These are phyloP conservation scores for Komagataella mondaviorum DNA, from an alignment of 805 yeast species.

Conservation along the genomic window DNA sequence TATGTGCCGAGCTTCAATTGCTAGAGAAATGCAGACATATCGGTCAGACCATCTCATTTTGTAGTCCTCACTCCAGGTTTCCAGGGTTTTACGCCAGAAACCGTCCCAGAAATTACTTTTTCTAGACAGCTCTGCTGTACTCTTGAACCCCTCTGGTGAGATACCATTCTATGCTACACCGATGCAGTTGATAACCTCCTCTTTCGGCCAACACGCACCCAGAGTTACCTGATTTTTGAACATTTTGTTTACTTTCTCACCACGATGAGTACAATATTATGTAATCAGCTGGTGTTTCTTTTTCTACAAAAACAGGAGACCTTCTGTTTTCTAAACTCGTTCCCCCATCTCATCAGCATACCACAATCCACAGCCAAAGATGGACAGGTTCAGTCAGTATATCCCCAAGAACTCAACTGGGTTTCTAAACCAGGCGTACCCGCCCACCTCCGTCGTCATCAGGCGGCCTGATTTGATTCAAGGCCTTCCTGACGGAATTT, in stretches of 20 bases:
- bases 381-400: conserved; percentile 1
- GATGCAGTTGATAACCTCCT: neutral
- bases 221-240: neutral
- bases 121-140: too few species aligned
- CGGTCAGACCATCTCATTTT: too few species aligned
- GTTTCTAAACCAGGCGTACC: neutral
- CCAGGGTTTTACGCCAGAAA: too few species aligned
- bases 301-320: neutral
- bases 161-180: neutral
- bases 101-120: too few species aligned
- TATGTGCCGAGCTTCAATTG: too few species aligned
- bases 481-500: conserved; percentile 56
- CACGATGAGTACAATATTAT: neutral
- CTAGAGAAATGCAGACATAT: too few species aligned
- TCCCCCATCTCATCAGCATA: neutral
- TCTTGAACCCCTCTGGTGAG: too few species aligned
- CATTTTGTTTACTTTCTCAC: neutral
- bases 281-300: neutral
- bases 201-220: neutral
- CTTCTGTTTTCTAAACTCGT: neutral
- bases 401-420: neutral
- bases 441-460: conserved; percentile 1
- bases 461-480: conserved; percentile 31
- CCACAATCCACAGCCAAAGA: neutral
- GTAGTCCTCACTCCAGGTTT: too few species aligned